Percentiles rank a stretch among this genome's conserved stretches.
Conservation (phyloP, 129 eudicot genomes). For the Pittosporum tobira region DNA sequence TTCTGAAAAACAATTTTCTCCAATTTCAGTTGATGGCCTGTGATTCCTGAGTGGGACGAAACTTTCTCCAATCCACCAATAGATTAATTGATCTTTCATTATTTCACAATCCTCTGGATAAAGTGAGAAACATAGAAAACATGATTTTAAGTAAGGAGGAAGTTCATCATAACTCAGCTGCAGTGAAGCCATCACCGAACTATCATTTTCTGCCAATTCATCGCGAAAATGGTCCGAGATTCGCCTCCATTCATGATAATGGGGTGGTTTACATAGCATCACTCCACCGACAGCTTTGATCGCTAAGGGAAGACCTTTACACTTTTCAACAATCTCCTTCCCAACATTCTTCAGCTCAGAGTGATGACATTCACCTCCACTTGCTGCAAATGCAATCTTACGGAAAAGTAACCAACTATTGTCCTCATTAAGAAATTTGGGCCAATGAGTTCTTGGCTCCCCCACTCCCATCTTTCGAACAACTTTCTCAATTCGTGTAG, state of each 20-base stretch:
- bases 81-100: conserved; percentile 1
- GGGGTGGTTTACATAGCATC: neutral
- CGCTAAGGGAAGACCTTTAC: conserved; percentile 19
- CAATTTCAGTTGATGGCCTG: conserved; percentile 2
- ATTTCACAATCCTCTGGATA: conserved; percentile 21
- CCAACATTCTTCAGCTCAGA: conserved; percentile 1
- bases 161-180: conserved; percentile 23
- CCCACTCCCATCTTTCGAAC: conserved; percentile 7
- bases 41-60: conserved; percentile 1
- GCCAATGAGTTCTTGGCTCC: conserved; percentile 12
- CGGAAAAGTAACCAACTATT: conserved; percentile 18
- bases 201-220: conserved; percentile 5
- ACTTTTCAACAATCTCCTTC: conserved; percentile 5
- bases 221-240: conserved; percentile 2
- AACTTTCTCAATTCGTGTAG: conserved; percentile 8
- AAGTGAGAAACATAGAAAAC: conserved; percentile 18
- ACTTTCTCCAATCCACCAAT: conserved; percentile 22
- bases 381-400: conserved; percentile 3
- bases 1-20: conserved; percentile 4
- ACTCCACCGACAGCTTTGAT: conserved; percentile 18
- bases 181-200: conserved; percentile 17
- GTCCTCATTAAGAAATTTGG: neutral
- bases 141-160: conserved; percentile 10
- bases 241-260: conserved; percentile 5
- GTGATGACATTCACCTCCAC: neutral